Conservation (phyloP, 2,329 filamentous ascomycete species). For the Talaromyces amestolkiae region DNA sequence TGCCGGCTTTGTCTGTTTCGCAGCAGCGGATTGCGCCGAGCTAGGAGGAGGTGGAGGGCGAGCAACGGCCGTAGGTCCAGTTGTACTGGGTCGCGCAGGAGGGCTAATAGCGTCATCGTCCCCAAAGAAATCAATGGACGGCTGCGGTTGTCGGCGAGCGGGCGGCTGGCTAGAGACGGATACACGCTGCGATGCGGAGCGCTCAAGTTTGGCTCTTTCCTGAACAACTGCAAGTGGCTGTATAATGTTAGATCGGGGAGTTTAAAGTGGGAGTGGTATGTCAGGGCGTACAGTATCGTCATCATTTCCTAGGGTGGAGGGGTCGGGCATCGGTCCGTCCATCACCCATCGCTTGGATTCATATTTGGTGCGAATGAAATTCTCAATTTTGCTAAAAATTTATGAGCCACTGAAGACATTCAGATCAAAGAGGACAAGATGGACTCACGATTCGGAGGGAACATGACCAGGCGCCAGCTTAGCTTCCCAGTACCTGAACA, state of each 20-base stretch:
- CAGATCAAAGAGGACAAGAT: neutral
- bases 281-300: slow-evolving; percentile 67
- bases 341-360: slow-evolving; percentile 99
- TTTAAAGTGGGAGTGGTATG: neutral
- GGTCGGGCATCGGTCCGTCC: slow-evolving; percentile 92
- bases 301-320: slow-evolving; percentile 82
- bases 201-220: slow-evolving; percentile 67
- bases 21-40: slow-evolving; percentile 49
- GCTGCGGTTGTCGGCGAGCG: slow-evolving; percentile 46
- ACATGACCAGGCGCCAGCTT: slow-evolving; percentile 89
- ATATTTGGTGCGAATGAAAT: slow-evolving; percentile 99
- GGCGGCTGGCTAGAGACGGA: slow-evolving; percentile 42
- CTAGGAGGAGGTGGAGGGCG: slow-evolving; percentile 60
- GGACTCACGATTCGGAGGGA: slow-evolving; percentile 73
- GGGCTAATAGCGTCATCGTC: slow-evolving; percentile 66
- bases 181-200: slow-evolving; percentile 54
- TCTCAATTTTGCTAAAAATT: slow-evolving; percentile 78
- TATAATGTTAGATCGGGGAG: neutral
- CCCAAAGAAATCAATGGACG: slow-evolving; percentile 71
- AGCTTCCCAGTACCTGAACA: slow-evolving; percentile 78
- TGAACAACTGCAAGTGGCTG: slow-evolving; percentile 66
- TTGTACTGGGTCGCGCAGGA: slow-evolving; percentile 67
- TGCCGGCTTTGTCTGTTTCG: slow-evolving; percentile 65
- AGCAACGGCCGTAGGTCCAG: slow-evolving; percentile 57
- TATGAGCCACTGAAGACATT: slow-evolving; percentile 17